phyloP scores from a whole-genome alignment of 78 protist species.

The Guillardia theta region DNA sequence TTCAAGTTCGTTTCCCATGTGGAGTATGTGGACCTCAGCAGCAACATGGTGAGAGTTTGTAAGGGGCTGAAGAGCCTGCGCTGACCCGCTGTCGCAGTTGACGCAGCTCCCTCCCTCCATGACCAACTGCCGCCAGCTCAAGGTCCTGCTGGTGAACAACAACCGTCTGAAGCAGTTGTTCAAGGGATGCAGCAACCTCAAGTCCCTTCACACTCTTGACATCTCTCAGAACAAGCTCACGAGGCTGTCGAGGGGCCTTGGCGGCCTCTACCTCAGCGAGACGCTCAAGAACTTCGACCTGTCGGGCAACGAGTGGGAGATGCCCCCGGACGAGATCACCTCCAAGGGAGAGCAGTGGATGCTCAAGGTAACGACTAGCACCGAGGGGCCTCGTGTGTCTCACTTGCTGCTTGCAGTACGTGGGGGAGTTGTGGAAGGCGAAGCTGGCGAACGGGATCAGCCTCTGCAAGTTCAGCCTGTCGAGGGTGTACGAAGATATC shows the following conservation, averaged over 20 bases:
- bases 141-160: background rate
- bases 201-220: background rate
- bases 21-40: background rate
- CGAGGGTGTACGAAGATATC: background rate
- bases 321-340: background rate
- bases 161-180: background rate
- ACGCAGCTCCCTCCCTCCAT: background rate
- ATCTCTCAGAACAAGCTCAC: background rate
- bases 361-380: background rate
- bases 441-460: background rate
- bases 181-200: background rate
- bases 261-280: background rate
- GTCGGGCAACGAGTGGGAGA: background rate
- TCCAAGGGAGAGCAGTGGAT: background rate
- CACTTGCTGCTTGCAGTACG: too few relatives aligned
- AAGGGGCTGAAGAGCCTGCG: too few relatives aligned
- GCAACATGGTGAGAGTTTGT: background rate
- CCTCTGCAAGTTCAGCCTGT: background rate
- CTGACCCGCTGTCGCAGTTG: too few relatives aligned
- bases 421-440: background rate
- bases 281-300: background rate
- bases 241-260: background rate
- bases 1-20: background rate
- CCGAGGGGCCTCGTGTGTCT: too few relatives aligned
- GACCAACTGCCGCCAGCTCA: background rate